Percentiles rank a stretch among this genome's conserved stretches.
These are phyloP conservation scores for Solanum clarkiae DNA, from an alignment of 257 asterid species.

Conservation along the genomic window DNA sequence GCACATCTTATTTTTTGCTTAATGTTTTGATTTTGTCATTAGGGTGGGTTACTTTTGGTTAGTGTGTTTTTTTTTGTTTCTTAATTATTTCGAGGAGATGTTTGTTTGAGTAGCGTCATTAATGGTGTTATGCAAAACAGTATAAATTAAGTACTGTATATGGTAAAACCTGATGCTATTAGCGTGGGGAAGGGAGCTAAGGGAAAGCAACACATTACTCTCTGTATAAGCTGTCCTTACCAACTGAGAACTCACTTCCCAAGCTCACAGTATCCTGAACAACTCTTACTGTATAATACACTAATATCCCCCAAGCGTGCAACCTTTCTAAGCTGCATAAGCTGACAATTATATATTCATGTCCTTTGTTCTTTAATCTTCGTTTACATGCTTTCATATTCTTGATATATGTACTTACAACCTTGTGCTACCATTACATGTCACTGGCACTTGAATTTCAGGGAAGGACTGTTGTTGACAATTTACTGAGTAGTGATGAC, in stretches of 20 bases:
- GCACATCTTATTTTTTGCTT: background rate
- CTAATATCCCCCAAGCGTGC: background rate
- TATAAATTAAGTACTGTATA: background rate
- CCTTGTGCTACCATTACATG: background rate
- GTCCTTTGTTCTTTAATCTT: background rate
- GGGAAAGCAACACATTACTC: background rate
- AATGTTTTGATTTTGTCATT: background rate
- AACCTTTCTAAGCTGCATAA: background rate
- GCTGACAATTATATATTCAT: background rate
- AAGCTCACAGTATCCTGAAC: background rate
- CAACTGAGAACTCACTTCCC: background rate
- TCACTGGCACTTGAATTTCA: conserved; percentile 15
- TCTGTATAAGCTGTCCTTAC: background rate
- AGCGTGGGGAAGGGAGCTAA: background rate
- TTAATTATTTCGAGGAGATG: background rate
- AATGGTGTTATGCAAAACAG: background rate
- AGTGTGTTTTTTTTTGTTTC: background rate
- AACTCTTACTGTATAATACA: background rate
- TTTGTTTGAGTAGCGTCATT: background rate
- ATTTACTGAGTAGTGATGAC: conserved; percentile 85
- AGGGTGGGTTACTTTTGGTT: background rate
- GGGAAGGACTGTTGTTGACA: conserved; percentile 93
- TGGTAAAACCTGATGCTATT: background rate
- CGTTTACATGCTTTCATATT: background rate
- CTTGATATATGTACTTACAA: background rate